Conservation (phyloP, 192 early-diverging fungal genomes). For the Backusella psychrophila region DNA sequence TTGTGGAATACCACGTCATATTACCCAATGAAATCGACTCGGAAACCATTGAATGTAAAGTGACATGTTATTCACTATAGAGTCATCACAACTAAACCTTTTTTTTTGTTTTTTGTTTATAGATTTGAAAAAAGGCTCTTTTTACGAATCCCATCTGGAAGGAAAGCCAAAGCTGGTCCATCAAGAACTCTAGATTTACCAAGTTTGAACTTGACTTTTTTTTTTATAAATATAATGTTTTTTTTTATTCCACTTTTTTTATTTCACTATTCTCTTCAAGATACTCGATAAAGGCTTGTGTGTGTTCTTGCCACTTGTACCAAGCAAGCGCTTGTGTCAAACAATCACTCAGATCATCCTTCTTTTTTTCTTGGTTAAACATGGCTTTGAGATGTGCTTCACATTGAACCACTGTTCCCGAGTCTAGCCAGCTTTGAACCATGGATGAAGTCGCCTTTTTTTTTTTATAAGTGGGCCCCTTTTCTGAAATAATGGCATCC, state of each 20-base stretch:
- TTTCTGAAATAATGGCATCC: not conserved
- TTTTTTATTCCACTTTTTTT: not conserved
- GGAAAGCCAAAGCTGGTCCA: not conserved
- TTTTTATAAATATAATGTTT: not conserved
- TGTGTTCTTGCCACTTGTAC: constrained; percentile 40
- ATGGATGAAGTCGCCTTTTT: constrained; percentile 23
- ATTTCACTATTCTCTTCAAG: constrained; percentile 1
- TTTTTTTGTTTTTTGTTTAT: not conserved
- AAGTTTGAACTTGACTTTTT: not conserved
- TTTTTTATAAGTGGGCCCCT: constrained; percentile 10
- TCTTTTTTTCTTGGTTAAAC: constrained; percentile 39
- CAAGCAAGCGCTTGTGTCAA: constrained; percentile 48
- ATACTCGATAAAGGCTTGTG: constrained; percentile 9
- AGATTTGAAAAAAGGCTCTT: constrained; percentile 11
- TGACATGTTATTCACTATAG: not conserved
- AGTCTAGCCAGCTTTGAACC: constrained; percentile 31
- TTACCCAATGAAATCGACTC: constrained; percentile 70
- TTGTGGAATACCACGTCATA: constrained; percentile 84
- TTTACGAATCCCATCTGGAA: not conserved
- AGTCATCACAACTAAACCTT: not conserved
- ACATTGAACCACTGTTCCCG: constrained; percentile 6
- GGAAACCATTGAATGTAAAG: constrained; percentile 40
- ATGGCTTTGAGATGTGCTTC: constrained; percentile 12
- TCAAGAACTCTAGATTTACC: not conserved
- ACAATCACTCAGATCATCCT: constrained; percentile 51